phyloP scores from a whole-genome alignment of 768 basidiomycete species.

The Lactarius trivialis region DNA sequence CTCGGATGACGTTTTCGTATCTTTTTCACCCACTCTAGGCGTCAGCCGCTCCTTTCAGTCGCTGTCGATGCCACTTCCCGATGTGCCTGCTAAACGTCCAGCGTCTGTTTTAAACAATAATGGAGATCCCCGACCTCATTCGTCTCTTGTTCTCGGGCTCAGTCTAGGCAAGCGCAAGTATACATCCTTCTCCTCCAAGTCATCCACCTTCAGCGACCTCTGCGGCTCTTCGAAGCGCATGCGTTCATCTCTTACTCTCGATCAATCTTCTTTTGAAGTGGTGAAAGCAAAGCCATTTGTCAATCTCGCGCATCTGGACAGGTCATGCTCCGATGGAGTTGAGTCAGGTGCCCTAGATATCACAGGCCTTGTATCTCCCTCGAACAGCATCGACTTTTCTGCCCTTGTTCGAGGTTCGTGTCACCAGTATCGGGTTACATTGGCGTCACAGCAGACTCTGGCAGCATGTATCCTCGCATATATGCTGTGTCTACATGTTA shows the following conservation, averaged over 20 bases:
- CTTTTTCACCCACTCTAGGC: background rate
- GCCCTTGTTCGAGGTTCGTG: conserved; percentile 1
- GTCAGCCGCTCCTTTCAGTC: background rate
- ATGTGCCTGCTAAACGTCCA: conserved; percentile 9
- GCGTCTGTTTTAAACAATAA: conserved; percentile 9
- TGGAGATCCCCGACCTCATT: background rate
- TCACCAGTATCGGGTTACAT: background rate
- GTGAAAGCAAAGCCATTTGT: conserved; percentile 26
- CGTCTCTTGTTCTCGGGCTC: background rate
- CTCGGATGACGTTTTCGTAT: background rate
- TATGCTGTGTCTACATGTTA: background rate
- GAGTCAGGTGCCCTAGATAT: background rate
- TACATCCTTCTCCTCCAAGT: conserved; percentile 6
- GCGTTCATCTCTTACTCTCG: conserved; percentile 37
- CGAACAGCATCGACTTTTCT: background rate
- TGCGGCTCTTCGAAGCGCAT: conserved; percentile 38
- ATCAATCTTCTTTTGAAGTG: conserved; percentile 31
- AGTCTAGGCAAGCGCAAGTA: conserved; percentile 14
- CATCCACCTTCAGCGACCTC: conserved; percentile 36
- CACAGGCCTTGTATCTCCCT: background rate
- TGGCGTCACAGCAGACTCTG: too few relatives aligned
- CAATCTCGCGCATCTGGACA: conserved; percentile 7
- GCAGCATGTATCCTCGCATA: background rate
- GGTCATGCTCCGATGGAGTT: background rate
- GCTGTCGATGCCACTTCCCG: background rate